Evolutionary conservation across 1,139 yeast genomes (phyloP).

Genomic region (Kazachstania sp.): DNA sequence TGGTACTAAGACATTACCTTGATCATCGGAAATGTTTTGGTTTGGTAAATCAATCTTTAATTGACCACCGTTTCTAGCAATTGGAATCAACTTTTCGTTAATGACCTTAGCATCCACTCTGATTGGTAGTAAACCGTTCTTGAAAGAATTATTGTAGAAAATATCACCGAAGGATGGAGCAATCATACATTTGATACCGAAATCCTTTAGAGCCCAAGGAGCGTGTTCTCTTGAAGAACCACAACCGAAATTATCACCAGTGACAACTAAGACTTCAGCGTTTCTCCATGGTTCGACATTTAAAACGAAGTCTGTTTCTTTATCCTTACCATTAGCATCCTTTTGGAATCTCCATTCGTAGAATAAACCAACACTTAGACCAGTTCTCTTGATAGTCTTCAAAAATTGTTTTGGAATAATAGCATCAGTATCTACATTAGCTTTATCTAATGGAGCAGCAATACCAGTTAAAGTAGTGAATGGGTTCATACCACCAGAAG

Average conservation of each 20-base stretch:
- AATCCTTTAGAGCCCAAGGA: slow-evolving; percentile 97
- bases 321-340: slow-evolving; percentile 63
- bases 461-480: slow-evolving; percentile 71
- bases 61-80: slow-evolving; percentile 63
- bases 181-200: slow-evolving; percentile 89
- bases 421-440: slow-evolving; percentile 96
- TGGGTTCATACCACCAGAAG: slow-evolving; percentile 58
- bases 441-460: slow-evolving; percentile 89
- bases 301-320: slow-evolving; percentile 81
- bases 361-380: slow-evolving; percentile 78
- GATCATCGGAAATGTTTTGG: slow-evolving; percentile 67
- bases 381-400: slow-evolving; percentile 95
- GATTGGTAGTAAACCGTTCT: slow-evolving; percentile 89
- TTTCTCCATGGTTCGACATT: slow-evolving; percentile 74
- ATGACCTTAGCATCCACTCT: slow-evolving; percentile 74
- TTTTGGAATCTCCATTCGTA: slow-evolving; percentile 77
- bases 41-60: slow-evolving; percentile 77
- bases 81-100: slow-evolving; percentile 59
- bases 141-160: slow-evolving; percentile 92
- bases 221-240: slow-evolving; percentile 99
- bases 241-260: slow-evolving; percentile 97
- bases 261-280: slow-evolving; percentile 77
- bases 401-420: slow-evolving; percentile 96
- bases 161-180: slow-evolving; percentile 98
- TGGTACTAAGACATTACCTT: slow-evolving; percentile 66